Conservation (phyloP, 139 green algal genomes). For the Coelastrella sp. region DNA sequence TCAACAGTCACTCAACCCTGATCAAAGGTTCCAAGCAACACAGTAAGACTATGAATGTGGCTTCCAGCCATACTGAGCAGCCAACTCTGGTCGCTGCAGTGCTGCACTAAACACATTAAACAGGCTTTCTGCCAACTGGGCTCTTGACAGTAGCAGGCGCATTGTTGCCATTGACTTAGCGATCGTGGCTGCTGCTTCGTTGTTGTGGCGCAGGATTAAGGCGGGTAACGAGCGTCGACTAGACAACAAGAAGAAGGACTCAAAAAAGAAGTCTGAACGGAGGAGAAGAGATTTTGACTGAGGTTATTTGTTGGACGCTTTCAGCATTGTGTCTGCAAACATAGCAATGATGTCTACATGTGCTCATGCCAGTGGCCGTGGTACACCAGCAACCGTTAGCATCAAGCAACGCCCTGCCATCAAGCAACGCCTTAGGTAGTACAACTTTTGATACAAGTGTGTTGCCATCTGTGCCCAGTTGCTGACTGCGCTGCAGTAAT, state of each 20-base stretch:
- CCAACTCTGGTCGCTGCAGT: not conserved
- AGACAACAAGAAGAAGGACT: constrained; percentile 82
- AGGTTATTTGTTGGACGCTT: not conserved
- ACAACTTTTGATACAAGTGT: too few relatives aligned
- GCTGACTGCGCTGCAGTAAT: too few relatives aligned
- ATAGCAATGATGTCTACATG: not conserved
- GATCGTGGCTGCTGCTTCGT: too few relatives aligned
- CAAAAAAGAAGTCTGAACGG: constrained; percentile 85
- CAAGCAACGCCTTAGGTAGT: too few relatives aligned
- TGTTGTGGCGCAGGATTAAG: constrained; percentile 68
- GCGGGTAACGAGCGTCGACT: constrained; percentile 82
- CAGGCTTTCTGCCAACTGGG: too few relatives aligned
- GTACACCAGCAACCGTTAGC: not conserved
- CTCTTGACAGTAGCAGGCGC: too few relatives aligned
- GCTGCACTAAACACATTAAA: not conserved
- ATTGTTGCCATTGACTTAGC: not conserved
- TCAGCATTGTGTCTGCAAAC: not conserved
- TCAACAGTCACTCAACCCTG: too few relatives aligned
- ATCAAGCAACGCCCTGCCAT: too few relatives aligned
- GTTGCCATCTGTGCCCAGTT: too few relatives aligned
- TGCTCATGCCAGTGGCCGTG: not conserved
- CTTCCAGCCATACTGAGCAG: too few relatives aligned
- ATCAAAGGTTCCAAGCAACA: too few relatives aligned
- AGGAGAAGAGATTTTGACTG: constrained; percentile 60
- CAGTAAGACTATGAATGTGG: too few relatives aligned